These are phyloP conservation scores for Nothopassalora personata DNA, from an alignment of 2,329 filamentous ascomycete genomes.

Conservation along the genomic window DNA sequence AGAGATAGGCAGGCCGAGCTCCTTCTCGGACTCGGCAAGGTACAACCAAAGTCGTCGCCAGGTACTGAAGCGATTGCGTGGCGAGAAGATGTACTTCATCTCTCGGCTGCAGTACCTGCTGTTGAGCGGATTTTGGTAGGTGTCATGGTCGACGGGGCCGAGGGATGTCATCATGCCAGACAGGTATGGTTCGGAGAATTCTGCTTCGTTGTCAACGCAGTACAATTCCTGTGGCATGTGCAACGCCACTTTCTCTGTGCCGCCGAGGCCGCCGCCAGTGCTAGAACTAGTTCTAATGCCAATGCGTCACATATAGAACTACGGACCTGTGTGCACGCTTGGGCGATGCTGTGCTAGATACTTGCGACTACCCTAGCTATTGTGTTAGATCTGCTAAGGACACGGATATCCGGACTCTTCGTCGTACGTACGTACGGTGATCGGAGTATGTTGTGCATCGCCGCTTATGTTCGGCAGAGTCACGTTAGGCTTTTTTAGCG, in stretches of 20 bases:
- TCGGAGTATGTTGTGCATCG: not conserved
- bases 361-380: not conserved
- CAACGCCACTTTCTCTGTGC: not conserved
- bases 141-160: conserved; percentile 7
- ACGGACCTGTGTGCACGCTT: not conserved
- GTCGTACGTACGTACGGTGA: not conserved
- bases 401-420: not conserved
- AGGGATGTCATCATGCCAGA: conserved; percentile 7
- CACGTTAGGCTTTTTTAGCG: no score
- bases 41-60: conserved; percentile 84
- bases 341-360: conserved; percentile 1
- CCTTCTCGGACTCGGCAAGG: conserved; percentile 75
- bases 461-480: not conserved
- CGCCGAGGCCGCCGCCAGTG: not conserved
- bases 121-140: conserved; percentile 48
- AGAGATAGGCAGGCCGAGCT: conserved; percentile 71
- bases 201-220: not conserved
- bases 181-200: conserved; percentile 2
- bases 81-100: conserved; percentile 76
- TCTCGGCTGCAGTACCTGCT: conserved; percentile 67
- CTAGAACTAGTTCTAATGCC: no score
- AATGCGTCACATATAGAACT: not conserved
- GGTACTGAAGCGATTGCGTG: conserved; percentile 66
- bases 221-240: not conserved
- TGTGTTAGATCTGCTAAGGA: not conserved